These are phyloP conservation scores for Colletotrichum scovillei DNA, from an alignment of 2,329 filamentous ascomycete genomes.

Conservation along the genomic window DNA sequence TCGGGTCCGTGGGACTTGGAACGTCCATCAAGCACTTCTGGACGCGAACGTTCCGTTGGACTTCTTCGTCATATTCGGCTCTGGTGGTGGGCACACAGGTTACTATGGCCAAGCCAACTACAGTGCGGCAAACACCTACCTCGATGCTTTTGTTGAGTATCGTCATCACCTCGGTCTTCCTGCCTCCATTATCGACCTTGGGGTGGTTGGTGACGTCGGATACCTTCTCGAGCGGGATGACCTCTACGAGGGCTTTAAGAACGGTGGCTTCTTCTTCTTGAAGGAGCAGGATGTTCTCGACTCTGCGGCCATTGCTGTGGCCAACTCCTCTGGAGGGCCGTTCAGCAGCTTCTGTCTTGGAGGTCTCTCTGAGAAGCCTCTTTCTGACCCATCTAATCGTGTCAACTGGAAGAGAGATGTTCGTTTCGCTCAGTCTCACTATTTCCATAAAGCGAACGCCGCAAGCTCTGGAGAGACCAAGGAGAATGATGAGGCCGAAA, in stretches of 20 bases:
- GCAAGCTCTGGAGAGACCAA: neutral
- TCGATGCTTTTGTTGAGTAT: slow-evolving; percentile 51
- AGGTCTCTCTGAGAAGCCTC: slow-evolving; percentile 12
- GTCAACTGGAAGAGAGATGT: slow-evolving; percentile 25
- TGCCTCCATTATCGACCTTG: slow-evolving; percentile 53
- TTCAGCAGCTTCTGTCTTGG: slow-evolving; percentile 23
- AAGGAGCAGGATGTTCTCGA: slow-evolving; percentile 24
- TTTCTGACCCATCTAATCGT: slow-evolving; percentile 19
- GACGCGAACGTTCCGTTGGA: slow-evolving; percentile 41
- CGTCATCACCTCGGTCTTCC: slow-evolving; percentile 48
- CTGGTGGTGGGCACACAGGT: slow-evolving; percentile 56
- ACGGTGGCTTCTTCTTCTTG: slow-evolving; percentile 23
- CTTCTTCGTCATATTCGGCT: slow-evolving; percentile 60
- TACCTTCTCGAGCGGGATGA: slow-evolving; percentile 35
- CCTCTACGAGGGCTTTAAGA: slow-evolving; percentile 15
- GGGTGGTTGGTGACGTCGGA: slow-evolving; percentile 49
- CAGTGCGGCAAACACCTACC: slow-evolving; percentile 52
- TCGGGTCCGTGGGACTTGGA: slow-evolving; percentile 54
- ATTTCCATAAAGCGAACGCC: slow-evolving; percentile 10
- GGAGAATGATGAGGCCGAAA: slow-evolving; percentile 15
- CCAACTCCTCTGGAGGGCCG: slow-evolving; percentile 5
- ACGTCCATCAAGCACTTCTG: slow-evolving; percentile 47
- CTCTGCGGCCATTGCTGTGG: neutral
- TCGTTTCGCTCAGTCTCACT: slow-evolving; percentile 20
- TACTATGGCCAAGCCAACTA: slow-evolving; percentile 53